These are phyloP conservation scores for Coemansia sp. DNA, from an alignment of 192 early-diverging fungal genomes.

Conservation along the genomic window DNA sequence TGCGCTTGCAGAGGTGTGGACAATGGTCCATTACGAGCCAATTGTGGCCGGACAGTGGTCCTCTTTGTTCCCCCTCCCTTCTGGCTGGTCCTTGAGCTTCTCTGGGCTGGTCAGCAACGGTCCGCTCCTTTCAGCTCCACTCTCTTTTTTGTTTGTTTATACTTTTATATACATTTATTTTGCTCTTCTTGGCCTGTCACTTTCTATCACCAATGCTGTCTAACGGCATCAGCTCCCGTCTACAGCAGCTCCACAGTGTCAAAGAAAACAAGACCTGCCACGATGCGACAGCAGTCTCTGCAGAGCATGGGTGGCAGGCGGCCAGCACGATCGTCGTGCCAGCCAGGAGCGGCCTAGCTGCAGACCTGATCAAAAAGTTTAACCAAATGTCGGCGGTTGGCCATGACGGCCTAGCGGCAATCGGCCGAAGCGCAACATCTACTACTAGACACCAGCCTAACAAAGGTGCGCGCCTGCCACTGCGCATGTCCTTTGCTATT, in stretches of 20 bases:
- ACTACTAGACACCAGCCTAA: background rate
- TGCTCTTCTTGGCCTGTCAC: background rate
- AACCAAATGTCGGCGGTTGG: conserved; percentile 30
- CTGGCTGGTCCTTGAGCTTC: conserved; percentile 1
- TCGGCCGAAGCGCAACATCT: conserved; percentile 11
- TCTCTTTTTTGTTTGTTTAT: background rate
- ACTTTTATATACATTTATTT: background rate
- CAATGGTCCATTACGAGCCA: background rate
- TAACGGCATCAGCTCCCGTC: conserved; percentile 35
- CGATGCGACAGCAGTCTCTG: conserved; percentile 6
- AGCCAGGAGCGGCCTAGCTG: conserved; percentile 39
- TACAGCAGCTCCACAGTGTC: conserved; percentile 43
- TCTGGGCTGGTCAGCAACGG: background rate
- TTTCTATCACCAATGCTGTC: conserved; percentile 25
- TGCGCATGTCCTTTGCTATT: background rate
- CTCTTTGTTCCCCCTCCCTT: conserved; percentile 3
- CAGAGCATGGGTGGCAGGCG: conserved; percentile 12
- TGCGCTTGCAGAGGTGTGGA: no score
- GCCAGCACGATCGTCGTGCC: conserved; percentile 5
- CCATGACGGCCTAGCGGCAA: background rate
- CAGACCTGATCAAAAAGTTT: conserved; percentile 53
- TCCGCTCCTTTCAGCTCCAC: background rate
- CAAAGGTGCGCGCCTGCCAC: background rate
- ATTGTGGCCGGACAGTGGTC: conserved; percentile 1
- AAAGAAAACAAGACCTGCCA: background rate